These are phyloP conservation scores for Lentinula sp. DNA, from an alignment of 768 basidiomycete genomes.

Conservation along the genomic window DNA sequence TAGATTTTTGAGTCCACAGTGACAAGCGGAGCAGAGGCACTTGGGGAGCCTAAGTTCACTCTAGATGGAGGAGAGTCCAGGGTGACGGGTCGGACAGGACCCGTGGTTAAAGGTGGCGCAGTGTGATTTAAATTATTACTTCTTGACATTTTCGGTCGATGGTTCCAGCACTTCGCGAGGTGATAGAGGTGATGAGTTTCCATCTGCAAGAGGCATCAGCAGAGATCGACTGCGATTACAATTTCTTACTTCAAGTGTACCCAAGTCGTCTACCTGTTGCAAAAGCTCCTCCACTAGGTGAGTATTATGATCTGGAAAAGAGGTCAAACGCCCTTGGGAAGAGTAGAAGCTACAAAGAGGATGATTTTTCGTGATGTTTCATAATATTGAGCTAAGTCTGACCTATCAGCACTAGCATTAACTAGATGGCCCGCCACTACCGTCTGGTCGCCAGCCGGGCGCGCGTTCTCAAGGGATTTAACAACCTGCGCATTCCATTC, in stretches of 20 bases:
- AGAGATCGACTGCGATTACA: background rate
- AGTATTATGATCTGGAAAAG: constrained; percentile 71
- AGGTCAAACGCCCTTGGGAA: constrained; percentile 78
- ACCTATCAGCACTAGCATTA: constrained; percentile 86
- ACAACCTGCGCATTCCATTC: constrained; percentile 31
- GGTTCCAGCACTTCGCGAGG: constrained; percentile 65
- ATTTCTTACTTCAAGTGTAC: constrained; percentile 62
- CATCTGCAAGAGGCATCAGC: constrained; percentile 46
- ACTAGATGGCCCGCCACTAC: constrained; percentile 39
- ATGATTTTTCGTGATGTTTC: background rate
- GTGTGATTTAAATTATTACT: constrained; percentile 13
- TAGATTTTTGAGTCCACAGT: constrained; percentile 40
- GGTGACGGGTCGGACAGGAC: constrained; percentile 33
- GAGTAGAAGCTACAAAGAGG: constrained; percentile 66
- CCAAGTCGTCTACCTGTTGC: constrained; percentile 42
- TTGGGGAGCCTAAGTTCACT: constrained; percentile 1
- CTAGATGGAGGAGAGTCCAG: constrained; percentile 17
- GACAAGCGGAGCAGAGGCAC: constrained; percentile 13
- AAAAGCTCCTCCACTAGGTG: constrained; percentile 54
- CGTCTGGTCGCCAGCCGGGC: constrained; percentile 30
- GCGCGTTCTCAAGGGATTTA: constrained; percentile 35
- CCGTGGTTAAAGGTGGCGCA: constrained; percentile 38
- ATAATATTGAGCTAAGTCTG: constrained; percentile 6
- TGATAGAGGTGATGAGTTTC: constrained; percentile 81
- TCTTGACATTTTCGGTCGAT: constrained; percentile 19